phyloP scores from a whole-genome alignment of 2,329 filamentous ascomycete genomes.

The Penicillium sp. region DNA sequence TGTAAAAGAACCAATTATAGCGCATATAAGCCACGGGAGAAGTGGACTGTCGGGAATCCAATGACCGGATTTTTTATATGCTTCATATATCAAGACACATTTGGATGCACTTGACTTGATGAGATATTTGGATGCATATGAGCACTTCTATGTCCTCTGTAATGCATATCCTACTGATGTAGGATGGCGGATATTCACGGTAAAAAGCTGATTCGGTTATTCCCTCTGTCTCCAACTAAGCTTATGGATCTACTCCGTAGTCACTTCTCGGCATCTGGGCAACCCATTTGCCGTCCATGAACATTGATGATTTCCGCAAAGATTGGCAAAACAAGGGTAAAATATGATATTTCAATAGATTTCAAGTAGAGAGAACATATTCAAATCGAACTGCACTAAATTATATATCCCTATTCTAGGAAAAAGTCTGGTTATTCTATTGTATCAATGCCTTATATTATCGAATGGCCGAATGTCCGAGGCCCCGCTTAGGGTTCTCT shows the following conservation, averaged over 20 bases:
- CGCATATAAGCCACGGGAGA: background rate
- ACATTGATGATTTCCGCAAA: background rate
- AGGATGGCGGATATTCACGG: background rate
- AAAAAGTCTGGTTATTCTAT: background rate
- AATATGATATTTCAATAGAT: background rate
- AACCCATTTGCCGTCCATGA: background rate
- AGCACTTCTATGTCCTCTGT: background rate
- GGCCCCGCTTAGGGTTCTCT: conserved; percentile 11
- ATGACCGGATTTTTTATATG: background rate
- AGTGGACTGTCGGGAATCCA: background rate
- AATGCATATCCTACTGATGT: background rate
- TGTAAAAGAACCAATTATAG: background rate
- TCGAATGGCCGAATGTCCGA: background rate
- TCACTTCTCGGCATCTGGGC: background rate
- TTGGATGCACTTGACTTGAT: background rate
- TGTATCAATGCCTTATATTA: background rate
- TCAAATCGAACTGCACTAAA: background rate
- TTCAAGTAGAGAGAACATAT: too few relatives aligned
- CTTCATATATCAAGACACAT: background rate
- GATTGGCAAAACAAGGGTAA: background rate
- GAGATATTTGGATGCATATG: background rate
- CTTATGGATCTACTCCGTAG: background rate
- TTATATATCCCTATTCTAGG: background rate
- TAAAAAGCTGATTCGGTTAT: background rate
- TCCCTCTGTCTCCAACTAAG: background rate